A percentile compares a stretch with the other conserved stretches of the same genome.
phyloP scores from a whole-genome alignment of 2,329 filamentous ascomycete genomes.

The Fonsecaea erecta region DNA sequence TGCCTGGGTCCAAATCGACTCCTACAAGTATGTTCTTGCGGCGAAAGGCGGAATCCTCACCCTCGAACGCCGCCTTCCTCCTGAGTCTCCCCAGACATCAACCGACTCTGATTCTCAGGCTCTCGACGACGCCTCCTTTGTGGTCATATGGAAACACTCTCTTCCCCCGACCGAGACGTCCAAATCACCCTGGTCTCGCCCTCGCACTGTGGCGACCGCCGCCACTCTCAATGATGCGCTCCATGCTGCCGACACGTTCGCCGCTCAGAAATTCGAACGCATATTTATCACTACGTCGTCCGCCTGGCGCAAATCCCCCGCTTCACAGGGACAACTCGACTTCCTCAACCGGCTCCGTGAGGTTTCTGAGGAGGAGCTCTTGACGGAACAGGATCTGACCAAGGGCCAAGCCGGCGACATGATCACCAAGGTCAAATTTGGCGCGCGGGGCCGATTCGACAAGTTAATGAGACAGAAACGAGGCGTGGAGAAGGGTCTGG shows the following conservation, averaged over 20 bases:
- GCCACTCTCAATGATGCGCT: conserved; percentile 74
- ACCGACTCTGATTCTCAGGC: background rate
- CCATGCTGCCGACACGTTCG: conserved; percentile 83
- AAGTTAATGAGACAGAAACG: conserved; percentile 58
- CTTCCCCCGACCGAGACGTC: conserved; percentile 32
- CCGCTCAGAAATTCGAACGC: conserved; percentile 67
- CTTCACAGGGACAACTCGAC: conserved; percentile 57
- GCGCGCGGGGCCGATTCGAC: conserved; percentile 70
- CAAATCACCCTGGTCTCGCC: conserved; percentile 66
- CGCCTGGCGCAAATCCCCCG: conserved; percentile 70
- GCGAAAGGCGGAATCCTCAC: conserved; percentile 66
- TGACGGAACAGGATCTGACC: conserved; percentile 65
- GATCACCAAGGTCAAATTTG: conserved; percentile 90
- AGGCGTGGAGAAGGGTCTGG: conserved; percentile 46
- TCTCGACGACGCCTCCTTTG: conserved; percentile 13
- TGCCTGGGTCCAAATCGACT: conserved; percentile 81
- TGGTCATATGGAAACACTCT: conserved; percentile 35
- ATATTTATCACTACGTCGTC: conserved; percentile 69
- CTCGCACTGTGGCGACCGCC: conserved; percentile 69
- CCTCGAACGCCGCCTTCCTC: conserved; percentile 46
- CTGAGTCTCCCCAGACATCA: background rate
- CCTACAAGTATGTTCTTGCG: conserved; percentile 71
- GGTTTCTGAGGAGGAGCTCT: conserved; percentile 43
- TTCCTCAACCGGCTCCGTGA: conserved; percentile 50
- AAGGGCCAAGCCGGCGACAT: conserved; percentile 85